Conservation (phyloP, 2,329 filamentous ascomycete genomes). For the Pleurostoma richardsiae region DNA sequence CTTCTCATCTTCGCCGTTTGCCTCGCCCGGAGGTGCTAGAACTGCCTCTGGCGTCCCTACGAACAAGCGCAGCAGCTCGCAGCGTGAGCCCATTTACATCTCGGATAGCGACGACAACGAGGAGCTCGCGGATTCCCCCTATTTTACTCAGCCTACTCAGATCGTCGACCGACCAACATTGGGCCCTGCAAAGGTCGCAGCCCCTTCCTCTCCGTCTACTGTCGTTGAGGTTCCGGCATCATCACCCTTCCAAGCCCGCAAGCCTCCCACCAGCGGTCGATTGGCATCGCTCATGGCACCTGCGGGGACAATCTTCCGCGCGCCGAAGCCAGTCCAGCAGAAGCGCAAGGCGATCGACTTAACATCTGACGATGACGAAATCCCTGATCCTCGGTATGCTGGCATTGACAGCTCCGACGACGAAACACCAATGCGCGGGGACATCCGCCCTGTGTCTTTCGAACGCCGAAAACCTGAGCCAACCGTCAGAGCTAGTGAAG, state of each 20-base stretch:
- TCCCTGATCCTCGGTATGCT: constrained; percentile 25
- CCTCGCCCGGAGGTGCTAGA: background rate
- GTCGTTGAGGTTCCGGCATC: constrained; percentile 81
- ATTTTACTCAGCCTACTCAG: constrained; percentile 46
- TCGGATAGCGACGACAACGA: constrained; percentile 5
- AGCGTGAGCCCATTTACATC: constrained; percentile 3
- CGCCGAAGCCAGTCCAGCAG: background rate
- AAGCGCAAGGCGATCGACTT: constrained; percentile 16
- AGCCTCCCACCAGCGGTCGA: constrained; percentile 12
- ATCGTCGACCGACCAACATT: constrained; percentile 35
- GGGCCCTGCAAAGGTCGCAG: constrained; percentile 14
- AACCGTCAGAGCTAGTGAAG: constrained; percentile 13
- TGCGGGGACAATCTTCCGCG: constrained; percentile 61
- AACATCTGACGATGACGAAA: constrained; percentile 19
- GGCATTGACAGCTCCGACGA: constrained; percentile 51
- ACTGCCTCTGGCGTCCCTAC: no score
- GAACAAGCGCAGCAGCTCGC: no score
- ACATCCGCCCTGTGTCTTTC: constrained; percentile 58
- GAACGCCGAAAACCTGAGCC: constrained; percentile 29
- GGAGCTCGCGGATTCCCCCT: constrained; percentile 25
- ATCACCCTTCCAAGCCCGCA: constrained; percentile 56
- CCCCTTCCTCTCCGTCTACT: constrained; percentile 38
- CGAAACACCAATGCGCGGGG: constrained; percentile 51
- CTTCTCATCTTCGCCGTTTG: background rate
- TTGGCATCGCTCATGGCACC: constrained; percentile 65